phyloP scores from a whole-genome alignment of 2,329 filamentous ascomycete species.

The Colletotrichum siamense region DNA sequence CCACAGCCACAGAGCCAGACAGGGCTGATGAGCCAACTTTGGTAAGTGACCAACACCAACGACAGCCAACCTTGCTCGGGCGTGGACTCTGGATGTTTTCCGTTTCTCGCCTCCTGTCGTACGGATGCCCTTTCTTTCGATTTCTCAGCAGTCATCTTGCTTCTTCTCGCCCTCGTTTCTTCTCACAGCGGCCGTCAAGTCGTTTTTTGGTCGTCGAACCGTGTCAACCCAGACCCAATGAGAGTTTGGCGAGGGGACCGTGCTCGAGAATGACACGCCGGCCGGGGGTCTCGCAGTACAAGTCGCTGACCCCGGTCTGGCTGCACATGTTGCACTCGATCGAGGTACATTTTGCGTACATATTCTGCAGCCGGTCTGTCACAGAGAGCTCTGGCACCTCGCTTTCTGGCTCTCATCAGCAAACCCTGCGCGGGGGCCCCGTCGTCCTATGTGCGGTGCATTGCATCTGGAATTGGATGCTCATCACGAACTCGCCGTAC shows the following conservation, averaged over 20 bases:
- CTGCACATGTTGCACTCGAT: neutral
- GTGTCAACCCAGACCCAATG: neutral
- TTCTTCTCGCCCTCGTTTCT: neutral
- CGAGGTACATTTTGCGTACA: neutral
- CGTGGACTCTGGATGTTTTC: neutral
- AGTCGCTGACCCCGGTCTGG: neutral
- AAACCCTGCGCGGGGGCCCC: neutral
- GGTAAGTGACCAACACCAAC: neutral
- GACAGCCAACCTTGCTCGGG: neutral
- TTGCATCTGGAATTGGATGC: neutral
- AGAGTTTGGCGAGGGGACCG: conserved; percentile 8
- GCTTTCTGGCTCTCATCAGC: neutral
- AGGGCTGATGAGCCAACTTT: conserved; percentile 1
- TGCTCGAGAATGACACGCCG: neutral
- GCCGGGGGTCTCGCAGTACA: neutral
- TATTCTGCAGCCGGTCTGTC: neutral
- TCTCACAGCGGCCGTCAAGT: neutral
- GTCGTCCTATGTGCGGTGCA: neutral
- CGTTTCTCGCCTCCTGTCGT: neutral
- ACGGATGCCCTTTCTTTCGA: neutral
- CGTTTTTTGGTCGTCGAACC: neutral
- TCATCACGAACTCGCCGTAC: neutral
- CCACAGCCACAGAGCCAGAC: neutral
- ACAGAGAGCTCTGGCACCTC: neutral
- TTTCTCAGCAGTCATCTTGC: neutral